Evolutionary conservation across 2,329 filamentous ascomycete species (phyloP), one percentile per base, ranked within the genome.

Genomic region (Aureobasidium lini): DNA sequence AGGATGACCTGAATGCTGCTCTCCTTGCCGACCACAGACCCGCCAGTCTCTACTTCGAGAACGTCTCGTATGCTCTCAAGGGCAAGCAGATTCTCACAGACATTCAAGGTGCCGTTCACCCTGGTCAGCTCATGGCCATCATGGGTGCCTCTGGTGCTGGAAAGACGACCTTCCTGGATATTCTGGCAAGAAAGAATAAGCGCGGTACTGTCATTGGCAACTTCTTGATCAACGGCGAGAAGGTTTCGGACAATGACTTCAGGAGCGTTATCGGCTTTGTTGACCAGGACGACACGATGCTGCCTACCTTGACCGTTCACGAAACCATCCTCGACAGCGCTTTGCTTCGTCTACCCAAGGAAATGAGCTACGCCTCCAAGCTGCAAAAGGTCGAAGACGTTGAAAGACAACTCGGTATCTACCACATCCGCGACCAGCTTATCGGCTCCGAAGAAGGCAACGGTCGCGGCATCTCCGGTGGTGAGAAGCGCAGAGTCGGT

Each of bases 121-220:
- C 93, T 2, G 95, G 95, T n/a, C 91, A 99, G 71, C 84, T 97
- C 7, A 90, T 93, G 65, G 94, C 94, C 8, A 95, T 99, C 67
- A 99, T 99, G 93, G 94, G 94, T 60, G 93, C 94, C 7, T 99
- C 94, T 0, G 94, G 94, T 32, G 95, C 94, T 43, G 94, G 94
- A 61, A 99, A 99, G 76, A 99, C 94, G 0, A 96, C 91, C 0
- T 97, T 99, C 73, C 78, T 99, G 46, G 94, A 99, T 70, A 96
- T 99, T 61, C 79, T 99, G 48, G 94, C 94, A 8, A 86, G 92
- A 63, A 99, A 97, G 79, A 97, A 97, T 75, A 99, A 99, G 76
- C 86, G 91, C 36, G 95, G 94, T 40, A 73, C 79, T 2, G 83
- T 88, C 0, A 77, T 81, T 8, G 95, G 95, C 18, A 84, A 93